Evolutionary conservation across 352 stramenopile genomes (phyloP).

Genomic region (Pythium vanterpoolii): DNA sequence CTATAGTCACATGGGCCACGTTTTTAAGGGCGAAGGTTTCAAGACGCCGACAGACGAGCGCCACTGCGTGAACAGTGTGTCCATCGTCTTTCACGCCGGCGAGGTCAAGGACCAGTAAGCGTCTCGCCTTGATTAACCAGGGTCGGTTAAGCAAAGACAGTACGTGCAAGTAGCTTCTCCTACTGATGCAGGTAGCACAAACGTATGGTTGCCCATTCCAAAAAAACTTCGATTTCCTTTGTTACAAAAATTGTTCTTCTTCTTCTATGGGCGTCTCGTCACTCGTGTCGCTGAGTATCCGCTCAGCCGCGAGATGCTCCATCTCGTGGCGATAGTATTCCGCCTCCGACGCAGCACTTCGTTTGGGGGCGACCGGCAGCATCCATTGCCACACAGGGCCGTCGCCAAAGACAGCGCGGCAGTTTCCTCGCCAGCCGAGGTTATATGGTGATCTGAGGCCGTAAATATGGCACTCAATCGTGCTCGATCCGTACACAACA

Average conservation of each 20-base stretch:
- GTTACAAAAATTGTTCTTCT: constrained; percentile 60
- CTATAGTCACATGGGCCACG: constrained; percentile 85
- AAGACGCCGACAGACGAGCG: constrained; percentile 85
- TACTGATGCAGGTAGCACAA: neutral
- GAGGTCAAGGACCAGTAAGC: constrained; percentile 36
- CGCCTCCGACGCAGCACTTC: constrained; percentile 14
- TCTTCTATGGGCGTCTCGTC: constrained; percentile 44
- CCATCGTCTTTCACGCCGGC: constrained; percentile 76
- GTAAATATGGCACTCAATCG: constrained; percentile 79
- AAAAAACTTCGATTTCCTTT: neutral
- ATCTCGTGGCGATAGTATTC: constrained; percentile 44
- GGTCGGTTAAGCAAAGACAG: neutral
- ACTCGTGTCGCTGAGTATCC: constrained; percentile 29
- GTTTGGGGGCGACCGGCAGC: constrained; percentile 36
- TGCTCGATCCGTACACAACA: constrained; percentile 62
- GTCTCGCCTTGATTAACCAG: too few species aligned
- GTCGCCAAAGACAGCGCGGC: constrained; percentile 49
- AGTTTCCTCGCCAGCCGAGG: constrained; percentile 59
- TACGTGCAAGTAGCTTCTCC: neutral
- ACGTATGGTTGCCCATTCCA: neutral
- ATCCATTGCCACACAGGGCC: constrained; percentile 51
- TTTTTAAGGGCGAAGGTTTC: constrained; percentile 89
- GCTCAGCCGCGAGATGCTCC: constrained; percentile 43
- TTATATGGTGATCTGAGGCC: constrained; percentile 63
- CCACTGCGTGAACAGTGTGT: constrained; percentile 91